phyloP scores from a whole-genome alignment of 805 yeast species.

The Debaryomyces hansenii region DNA sequence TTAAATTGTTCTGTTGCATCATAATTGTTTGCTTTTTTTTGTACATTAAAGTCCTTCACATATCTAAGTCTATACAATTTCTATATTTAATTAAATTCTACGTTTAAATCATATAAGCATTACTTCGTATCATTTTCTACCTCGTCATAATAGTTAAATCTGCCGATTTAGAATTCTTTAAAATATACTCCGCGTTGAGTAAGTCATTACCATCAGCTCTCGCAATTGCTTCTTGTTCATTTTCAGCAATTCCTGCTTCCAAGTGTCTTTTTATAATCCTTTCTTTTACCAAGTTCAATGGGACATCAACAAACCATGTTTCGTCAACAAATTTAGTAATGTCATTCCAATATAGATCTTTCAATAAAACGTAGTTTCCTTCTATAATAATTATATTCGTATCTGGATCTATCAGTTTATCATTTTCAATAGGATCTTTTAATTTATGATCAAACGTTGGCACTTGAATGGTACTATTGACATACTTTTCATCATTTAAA shows the following conservation, averaged over 20 bases:
- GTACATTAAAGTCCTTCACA: not conserved
- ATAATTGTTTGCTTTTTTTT: conserved; percentile 1
- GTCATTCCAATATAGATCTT: conserved; percentile 58
- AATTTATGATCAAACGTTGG: conserved; percentile 78
- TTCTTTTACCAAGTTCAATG: conserved; percentile 43
- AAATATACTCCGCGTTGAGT: conserved; percentile 55
- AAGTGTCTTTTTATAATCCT: conserved; percentile 71
- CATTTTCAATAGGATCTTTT: conserved; percentile 69
- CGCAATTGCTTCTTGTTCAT: conserved; percentile 49
- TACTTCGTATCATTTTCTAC: not conserved
- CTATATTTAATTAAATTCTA: not conserved
- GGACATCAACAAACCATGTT: conserved; percentile 53
- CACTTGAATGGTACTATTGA: conserved; percentile 36
- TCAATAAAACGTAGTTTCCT: conserved; percentile 69
- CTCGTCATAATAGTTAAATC: conserved; percentile 12
- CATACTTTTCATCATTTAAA: conserved; percentile 12
- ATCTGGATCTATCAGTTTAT: conserved; percentile 43
- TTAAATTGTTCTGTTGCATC: conserved; percentile 2
- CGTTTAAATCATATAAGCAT: too few species aligned
- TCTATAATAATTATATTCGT: conserved; percentile 66
- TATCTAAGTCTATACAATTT: not conserved
- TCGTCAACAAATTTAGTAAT: conserved; percentile 43
- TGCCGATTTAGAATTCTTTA: conserved; percentile 17
- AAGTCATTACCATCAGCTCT: conserved; percentile 59
- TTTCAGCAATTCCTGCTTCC: conserved; percentile 50